A percentile compares a stretch with the other conserved stretches of the same genome.
These are phyloP conservation scores for Penicillium brevicompactum DNA, from an alignment of 2,329 filamentous ascomycete genomes.

Conservation along the genomic window DNA sequence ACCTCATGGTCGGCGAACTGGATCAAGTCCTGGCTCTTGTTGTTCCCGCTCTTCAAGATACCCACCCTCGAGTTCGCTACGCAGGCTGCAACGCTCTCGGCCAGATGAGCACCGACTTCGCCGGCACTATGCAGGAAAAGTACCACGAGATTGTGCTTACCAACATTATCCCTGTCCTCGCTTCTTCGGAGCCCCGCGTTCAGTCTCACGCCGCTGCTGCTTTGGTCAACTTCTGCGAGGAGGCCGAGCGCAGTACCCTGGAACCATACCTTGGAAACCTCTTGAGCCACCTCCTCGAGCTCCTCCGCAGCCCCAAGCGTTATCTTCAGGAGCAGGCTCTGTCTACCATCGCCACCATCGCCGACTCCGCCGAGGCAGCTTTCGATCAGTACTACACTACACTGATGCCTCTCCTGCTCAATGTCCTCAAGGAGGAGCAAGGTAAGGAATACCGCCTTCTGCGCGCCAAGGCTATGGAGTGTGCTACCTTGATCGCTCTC, in stretches of 20 bases:
- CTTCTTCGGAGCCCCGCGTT: slow-evolving; percentile 87
- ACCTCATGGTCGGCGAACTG: slow-evolving; percentile 92
- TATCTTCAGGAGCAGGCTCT: slow-evolving; percentile 98
- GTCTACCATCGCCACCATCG: slow-evolving; percentile 96
- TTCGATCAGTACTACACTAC: slow-evolving; percentile 96
- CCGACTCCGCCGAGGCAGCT: slow-evolving; percentile 94
- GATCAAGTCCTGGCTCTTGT: slow-evolving; percentile 93
- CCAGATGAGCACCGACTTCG: slow-evolving; percentile 99
- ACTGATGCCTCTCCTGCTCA: slow-evolving; percentile 91
- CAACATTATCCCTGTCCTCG: slow-evolving; percentile 88
- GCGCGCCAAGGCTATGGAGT: slow-evolving; percentile 98
- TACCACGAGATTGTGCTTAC: slow-evolving; percentile 86
- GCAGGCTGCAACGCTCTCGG: slow-evolving; percentile 98
- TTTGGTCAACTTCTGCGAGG: slow-evolving; percentile 97
- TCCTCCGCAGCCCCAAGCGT: slow-evolving; percentile 88
- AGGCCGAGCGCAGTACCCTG: slow-evolving; percentile 87
- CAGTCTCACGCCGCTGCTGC: slow-evolving; percentile 98
- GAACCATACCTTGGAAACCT: slow-evolving; percentile 92
- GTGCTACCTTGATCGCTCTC: slow-evolving; percentile 88
- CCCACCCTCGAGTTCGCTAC: slow-evolving; percentile 92
- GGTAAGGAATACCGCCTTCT: slow-evolving; percentile 91
- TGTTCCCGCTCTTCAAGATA: slow-evolving; percentile 85
- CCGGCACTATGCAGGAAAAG: slow-evolving; percentile 95
- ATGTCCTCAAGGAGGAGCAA: slow-evolving; percentile 83
- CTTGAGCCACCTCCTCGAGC: slow-evolving; percentile 78